Percentiles rank a stretch among this genome's conserved stretches.
phyloP scores from a whole-genome alignment of 139 green algal genomes.

The Chlamydomonas sp. region DNA sequence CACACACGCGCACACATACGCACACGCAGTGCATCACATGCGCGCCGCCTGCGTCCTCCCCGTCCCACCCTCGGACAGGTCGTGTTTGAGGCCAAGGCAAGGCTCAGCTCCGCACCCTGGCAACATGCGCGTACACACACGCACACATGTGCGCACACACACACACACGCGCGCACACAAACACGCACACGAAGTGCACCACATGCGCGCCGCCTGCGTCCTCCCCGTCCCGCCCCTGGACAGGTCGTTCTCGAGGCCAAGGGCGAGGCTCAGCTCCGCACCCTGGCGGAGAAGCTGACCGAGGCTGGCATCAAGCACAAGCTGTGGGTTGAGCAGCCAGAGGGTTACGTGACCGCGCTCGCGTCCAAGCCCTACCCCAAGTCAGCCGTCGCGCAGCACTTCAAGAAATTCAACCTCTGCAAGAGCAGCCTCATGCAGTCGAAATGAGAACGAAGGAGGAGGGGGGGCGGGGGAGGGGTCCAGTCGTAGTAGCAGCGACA shows the following conservation, averaged over 20 bases:
- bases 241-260: slow-evolving; percentile 93
- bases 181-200: background rate
- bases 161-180: no score
- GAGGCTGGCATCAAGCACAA: slow-evolving; percentile 72
- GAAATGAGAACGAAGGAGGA: no score
- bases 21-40: background rate
- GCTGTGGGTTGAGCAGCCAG: slow-evolving; percentile 94
- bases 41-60: background rate
- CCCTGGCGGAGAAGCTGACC: slow-evolving; percentile 61
- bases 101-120: no score
- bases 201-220: background rate
- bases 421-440: no score
- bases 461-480: no score
- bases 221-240: background rate
- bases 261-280: slow-evolving; percentile 66
- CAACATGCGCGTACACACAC: no score
- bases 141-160: no score
- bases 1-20: no score
- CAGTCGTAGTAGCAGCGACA: no score
- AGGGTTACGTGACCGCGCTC: slow-evolving; percentile 82
- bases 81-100: slow-evolving; percentile 87
- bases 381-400: slow-evolving; percentile 41
- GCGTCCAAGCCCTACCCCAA: slow-evolving; percentile 79
- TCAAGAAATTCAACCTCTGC: slow-evolving; percentile 89
- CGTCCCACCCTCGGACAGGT: slow-evolving; percentile 58